These are phyloP conservation scores for Trametes coccinea DNA, from an alignment of 768 basidiomycete species.

Conservation along the genomic window DNA sequence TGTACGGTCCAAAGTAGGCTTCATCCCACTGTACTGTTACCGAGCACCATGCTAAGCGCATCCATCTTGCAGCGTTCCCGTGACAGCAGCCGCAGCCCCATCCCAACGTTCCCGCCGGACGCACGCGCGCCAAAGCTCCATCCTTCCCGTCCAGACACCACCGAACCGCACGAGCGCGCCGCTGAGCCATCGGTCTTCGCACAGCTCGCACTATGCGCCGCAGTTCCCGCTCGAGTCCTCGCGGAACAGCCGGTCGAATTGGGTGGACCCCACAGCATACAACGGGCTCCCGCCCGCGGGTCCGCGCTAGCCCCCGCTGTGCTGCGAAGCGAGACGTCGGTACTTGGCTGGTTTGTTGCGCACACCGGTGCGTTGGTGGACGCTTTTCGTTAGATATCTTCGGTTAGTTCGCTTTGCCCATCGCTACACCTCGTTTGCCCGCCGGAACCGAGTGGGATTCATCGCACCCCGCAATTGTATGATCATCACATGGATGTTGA, in stretches of 20 bases:
- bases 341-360: too few species aligned
- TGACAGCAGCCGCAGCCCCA: neutral
- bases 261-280: slow-evolving; percentile 49
- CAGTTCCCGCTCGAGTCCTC: slow-evolving; percentile 15
- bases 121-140: slow-evolving; percentile 12
- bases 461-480: neutral
- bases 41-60: too few species aligned
- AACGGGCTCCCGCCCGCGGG: slow-evolving; percentile 33
- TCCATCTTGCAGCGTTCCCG: neutral
- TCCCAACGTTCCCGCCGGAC: neutral
- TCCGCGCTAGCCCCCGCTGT: neutral
- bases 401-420: neutral
- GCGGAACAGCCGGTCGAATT: slow-evolving; percentile 24
- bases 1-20: slow-evolving; percentile 14
- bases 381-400: slow-evolving; percentile 1
- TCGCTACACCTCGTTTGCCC: neutral
- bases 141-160: slow-evolving; percentile 11
- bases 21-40: too few species aligned
- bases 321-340: too few species aligned
- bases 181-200: slow-evolving; percentile 1
- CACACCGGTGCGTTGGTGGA: neutral
- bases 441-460: neutral
- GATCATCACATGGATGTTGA: too few species aligned
- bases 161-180: slow-evolving; percentile 9
- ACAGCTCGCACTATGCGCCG: slow-evolving; percentile 18